Evolutionary conservation across 306 rosid species (phyloP).

Genomic region (Leucaena leucocephala): DNA sequence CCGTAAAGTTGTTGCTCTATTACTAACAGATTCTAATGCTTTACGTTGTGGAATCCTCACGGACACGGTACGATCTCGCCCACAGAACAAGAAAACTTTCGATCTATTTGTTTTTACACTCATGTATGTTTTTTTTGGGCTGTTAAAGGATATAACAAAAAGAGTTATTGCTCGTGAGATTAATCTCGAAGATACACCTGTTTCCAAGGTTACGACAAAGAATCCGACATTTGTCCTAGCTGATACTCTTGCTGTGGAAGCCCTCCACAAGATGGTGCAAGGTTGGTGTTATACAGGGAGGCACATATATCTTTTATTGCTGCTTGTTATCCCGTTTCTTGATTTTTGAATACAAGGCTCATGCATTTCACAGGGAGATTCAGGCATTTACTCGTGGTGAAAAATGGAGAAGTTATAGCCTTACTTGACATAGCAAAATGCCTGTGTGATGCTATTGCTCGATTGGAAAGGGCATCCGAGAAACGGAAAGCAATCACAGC

Average conservation of each 20-base stretch:
- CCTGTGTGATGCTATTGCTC: slow-evolving; percentile 95
- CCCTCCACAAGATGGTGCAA: slow-evolving; percentile 99
- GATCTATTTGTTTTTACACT: not conserved
- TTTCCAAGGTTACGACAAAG: slow-evolving; percentile 92
- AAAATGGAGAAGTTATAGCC: slow-evolving; percentile 96
- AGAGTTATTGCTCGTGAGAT: slow-evolving; percentile 83
- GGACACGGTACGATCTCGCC: slow-evolving; percentile 64
- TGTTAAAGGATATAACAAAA: slow-evolving; percentile 79
- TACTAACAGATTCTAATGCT: slow-evolving; percentile 90
- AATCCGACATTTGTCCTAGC: slow-evolving; percentile 92
- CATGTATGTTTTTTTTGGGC: slow-evolving; percentile 18
- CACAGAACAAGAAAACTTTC: not conserved
- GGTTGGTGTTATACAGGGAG: slow-evolving; percentile 51
- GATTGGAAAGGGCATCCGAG: slow-evolving; percentile 94
- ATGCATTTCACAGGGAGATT: slow-evolving; percentile 72
- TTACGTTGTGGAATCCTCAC: slow-evolving; percentile 98
- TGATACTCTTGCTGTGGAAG: slow-evolving; percentile 96
- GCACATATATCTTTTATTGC: slow-evolving; percentile 1
- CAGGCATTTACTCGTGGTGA: slow-evolving; percentile 96
- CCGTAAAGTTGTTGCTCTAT: slow-evolving; percentile 84
- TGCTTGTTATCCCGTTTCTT: slow-evolving; percentile 10
- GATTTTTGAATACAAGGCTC: slow-evolving; percentile 31
- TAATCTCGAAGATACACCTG: slow-evolving; percentile 76
- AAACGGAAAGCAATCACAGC: slow-evolving; percentile 98
- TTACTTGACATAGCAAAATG: slow-evolving; percentile 98